A percentile compares a stretch with the other conserved stretches of the same genome.
Evolutionary conservation across 192 early-diverging fungal genomes (phyloP).

Genomic region (Chytriomyces confervae): DNA sequence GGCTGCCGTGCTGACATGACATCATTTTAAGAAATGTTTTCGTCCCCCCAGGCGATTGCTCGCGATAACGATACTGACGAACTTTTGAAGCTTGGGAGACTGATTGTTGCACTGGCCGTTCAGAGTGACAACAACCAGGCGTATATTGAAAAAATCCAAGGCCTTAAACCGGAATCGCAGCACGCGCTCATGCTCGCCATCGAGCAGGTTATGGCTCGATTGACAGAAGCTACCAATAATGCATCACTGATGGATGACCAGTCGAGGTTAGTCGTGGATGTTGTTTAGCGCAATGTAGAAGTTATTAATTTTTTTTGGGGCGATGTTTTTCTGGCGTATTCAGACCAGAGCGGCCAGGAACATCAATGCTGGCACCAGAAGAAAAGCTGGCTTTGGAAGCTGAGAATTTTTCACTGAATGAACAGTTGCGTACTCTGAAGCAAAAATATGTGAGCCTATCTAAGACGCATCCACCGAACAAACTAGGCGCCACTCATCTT

Average conservation of each 20-base stretch:
- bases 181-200: conserved; percentile 89
- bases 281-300: no score
- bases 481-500: background rate
- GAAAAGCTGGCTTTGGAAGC: conserved; percentile 36
- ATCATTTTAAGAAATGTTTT: no score
- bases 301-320: no score
- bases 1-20: no score
- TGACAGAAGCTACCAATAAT: conserved; percentile 13
- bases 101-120: conserved; percentile 87
- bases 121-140: conserved; percentile 82
- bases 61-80: conserved; percentile 77
- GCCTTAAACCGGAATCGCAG: conserved; percentile 72
- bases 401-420: conserved; percentile 30
- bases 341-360: conserved; percentile 1
- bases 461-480: conserved; percentile 5
- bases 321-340: no score
- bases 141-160: conserved; percentile 87
- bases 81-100: conserved; percentile 76
- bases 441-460: conserved; percentile 38
- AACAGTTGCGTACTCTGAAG: conserved; percentile 37
- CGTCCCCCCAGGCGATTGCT: conserved; percentile 63
- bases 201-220: conserved; percentile 67
- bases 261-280: background rate
- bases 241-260: background rate
- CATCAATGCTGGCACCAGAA: background rate